Percentiles rank a stretch among this genome's conserved stretches.
phyloP scores from a whole-genome alignment of 129 eudicot genomes.

The Tagetes patula region DNA sequence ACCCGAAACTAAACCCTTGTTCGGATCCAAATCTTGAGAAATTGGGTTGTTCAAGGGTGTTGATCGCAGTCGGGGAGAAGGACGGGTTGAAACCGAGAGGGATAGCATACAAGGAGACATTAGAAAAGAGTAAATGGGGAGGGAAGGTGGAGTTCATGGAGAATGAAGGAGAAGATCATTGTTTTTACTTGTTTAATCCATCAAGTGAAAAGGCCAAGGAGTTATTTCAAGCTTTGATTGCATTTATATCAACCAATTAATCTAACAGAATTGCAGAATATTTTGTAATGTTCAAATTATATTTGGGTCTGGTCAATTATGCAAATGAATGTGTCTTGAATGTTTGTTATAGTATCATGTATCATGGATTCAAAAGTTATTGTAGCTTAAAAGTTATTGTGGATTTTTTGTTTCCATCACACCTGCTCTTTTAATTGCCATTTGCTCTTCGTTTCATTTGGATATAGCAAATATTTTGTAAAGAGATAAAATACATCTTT shows the following conservation, averaged over 20 bases:
- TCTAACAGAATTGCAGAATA: not conserved
- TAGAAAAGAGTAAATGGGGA: conserved; percentile 36
- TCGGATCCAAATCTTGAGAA: conserved; percentile 40
- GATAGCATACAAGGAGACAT: conserved; percentile 25
- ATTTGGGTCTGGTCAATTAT: not conserved
- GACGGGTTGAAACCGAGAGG: conserved; percentile 37
- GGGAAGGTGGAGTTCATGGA: conserved; percentile 44
- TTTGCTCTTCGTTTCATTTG: too few species aligned
- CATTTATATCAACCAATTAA: conserved; percentile 15
- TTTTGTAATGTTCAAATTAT: not conserved
- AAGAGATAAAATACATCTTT: too few species aligned
- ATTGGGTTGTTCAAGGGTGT: conserved; percentile 32
- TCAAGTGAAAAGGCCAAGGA: conserved; percentile 33
- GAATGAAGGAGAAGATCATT: conserved; percentile 44
- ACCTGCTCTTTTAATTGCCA: too few species aligned
- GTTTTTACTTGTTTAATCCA: conserved; percentile 38
- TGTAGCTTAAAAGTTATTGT: too few species aligned
- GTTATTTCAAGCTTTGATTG: conserved; percentile 13
- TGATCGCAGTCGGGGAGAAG: conserved; percentile 32
- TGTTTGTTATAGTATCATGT: not conserved
- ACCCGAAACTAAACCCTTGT: conserved; percentile 39
- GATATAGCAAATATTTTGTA: too few species aligned
- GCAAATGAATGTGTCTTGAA: not conserved
- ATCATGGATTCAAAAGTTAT: not conserved
- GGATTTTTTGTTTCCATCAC: too few species aligned